Evolutionary conservation across 2,329 filamentous ascomycete species (phyloP).

Genomic region (Aspergillus sergii): DNA sequence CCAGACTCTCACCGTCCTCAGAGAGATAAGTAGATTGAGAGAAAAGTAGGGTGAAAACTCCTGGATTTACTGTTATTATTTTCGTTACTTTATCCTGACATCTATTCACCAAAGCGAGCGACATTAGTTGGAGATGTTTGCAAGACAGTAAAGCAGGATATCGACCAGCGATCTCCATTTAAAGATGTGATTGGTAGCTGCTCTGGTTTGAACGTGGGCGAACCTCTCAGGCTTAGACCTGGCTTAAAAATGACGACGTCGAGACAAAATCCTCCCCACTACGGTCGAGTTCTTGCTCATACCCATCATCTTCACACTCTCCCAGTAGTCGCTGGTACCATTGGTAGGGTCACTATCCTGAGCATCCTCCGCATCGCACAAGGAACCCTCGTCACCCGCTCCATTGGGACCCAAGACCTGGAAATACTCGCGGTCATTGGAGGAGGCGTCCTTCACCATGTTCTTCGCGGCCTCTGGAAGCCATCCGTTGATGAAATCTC

Average conservation of each 20-base stretch:
- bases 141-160: neutral
- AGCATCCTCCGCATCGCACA: neutral
- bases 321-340: slow-evolving; percentile 20
- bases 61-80: neutral
- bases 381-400: neutral
- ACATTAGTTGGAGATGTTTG: neutral
- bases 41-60: neutral
- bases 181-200: neutral
- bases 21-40: neutral
- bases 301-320: slow-evolving; percentile 21
- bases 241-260: neutral
- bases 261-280: neutral
- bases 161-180: neutral
- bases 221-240: neutral
- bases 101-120: neutral
- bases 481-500: slow-evolving; percentile 19
- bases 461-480: slow-evolving; percentile 16
- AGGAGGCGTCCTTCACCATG: slow-evolving; percentile 12
- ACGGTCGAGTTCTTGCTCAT: neutral
- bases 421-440: slow-evolving; percentile 9
- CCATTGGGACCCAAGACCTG: slow-evolving; percentile 10
- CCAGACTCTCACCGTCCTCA: neutral
- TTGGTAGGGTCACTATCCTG: slow-evolving; percentile 17
- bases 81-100: neutral
- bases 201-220: neutral